These are phyloP conservation scores for Penicillium decumbens DNA, from an alignment of 2,329 filamentous ascomycete species.

Conservation along the genomic window DNA sequence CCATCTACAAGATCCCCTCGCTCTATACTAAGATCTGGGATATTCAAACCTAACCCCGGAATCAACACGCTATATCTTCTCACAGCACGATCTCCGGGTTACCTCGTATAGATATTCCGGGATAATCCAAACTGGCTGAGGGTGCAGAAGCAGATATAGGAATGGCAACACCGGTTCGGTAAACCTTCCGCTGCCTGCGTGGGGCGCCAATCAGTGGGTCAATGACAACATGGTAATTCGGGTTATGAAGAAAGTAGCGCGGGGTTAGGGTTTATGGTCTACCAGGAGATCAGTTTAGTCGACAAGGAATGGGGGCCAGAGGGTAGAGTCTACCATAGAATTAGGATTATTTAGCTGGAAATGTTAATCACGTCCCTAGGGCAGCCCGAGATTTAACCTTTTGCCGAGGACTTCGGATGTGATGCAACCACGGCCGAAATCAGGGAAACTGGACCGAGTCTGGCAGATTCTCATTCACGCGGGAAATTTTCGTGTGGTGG, in stretches of 20 bases:
- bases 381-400: neutral
- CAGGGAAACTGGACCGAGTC: slow-evolving; percentile 17
- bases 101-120: neutral
- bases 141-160: neutral
- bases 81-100: neutral
- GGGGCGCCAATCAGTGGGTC: slow-evolving; percentile 7
- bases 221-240: neutral
- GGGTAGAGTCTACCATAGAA: too few species aligned
- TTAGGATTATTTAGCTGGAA: too few species aligned
- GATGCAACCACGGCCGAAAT: slow-evolving; percentile 9
- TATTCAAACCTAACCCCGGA: neutral
- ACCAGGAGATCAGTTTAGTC: neutral
- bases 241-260: neutral
- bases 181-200: slow-evolving; percentile 7
- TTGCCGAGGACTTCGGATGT: neutral
- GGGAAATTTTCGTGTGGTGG: neutral
- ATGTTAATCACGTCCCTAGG: neutral
- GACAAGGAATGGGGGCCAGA: too few species aligned
- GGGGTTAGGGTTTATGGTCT: neutral
- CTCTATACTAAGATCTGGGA: neutral
- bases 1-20: neutral
- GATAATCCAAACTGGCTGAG: neutral
- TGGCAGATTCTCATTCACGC: slow-evolving; percentile 5
- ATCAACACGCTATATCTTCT: slow-evolving; percentile 1
- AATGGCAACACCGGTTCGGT: slow-evolving; percentile 4